Conservation (phyloP, 495 filamentous ascomycete genomes). For the Tuber borchii region DNA sequence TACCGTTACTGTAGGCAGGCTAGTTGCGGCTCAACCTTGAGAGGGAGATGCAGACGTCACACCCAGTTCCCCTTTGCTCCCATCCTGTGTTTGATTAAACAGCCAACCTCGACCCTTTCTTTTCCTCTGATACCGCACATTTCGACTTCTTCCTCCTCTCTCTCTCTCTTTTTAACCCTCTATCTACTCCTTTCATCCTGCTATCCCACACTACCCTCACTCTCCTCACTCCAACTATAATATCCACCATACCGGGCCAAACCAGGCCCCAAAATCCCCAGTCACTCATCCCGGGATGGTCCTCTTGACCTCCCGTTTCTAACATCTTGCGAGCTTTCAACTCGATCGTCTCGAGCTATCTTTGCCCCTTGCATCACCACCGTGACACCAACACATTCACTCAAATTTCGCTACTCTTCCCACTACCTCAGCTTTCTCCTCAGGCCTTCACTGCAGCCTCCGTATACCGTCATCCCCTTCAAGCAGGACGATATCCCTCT, state of each 20-base stretch:
- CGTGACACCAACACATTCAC: conserved; percentile 7
- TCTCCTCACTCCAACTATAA: neutral
- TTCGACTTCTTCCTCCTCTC: neutral
- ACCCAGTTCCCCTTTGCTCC: neutral
- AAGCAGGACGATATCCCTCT: neutral
- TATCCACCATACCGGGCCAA: neutral
- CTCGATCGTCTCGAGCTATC: neutral
- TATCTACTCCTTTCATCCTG: neutral
- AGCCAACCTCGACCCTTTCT: neutral
- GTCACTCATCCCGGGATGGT: conserved; percentile 10
- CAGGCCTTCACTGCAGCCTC: neutral
- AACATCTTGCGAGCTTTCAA: neutral
- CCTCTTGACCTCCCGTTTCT: conserved; percentile 8
- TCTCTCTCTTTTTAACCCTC: neutral
- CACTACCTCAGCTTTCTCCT: neutral
- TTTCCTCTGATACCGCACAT: neutral
- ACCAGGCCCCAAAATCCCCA: neutral
- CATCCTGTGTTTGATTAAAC: neutral
- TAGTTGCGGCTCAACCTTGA: neutral
- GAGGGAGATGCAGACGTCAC: neutral
- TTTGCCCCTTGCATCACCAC: conserved; percentile 8
- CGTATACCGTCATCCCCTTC: neutral
- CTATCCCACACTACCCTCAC: neutral
- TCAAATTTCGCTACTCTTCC: neutral
- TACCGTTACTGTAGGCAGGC: no score